These are phyloP conservation scores for Jimgerdemannia flammicorona DNA, from an alignment of 192 early-diverging fungal species.

Conservation along the genomic window DNA sequence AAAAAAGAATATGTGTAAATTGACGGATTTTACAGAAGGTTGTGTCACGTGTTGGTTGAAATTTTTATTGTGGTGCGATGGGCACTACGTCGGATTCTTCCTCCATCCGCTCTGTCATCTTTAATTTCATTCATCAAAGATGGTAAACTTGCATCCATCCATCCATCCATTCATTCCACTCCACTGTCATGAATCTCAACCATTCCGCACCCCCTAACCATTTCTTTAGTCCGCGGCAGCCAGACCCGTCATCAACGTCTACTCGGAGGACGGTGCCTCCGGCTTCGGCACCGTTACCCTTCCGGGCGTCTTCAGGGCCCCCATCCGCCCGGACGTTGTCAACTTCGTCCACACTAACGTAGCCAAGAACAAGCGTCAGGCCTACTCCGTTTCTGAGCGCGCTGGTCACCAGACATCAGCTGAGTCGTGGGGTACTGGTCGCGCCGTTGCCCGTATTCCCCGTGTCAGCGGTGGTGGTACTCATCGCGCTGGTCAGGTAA, in stretches of 20 bases:
- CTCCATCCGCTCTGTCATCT: slow-evolving; percentile 3
- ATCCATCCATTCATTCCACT: not conserved
- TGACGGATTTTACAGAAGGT: not conserved
- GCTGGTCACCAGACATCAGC: slow-evolving; percentile 99
- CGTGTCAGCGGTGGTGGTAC: slow-evolving; percentile 96
- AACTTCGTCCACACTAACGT: slow-evolving; percentile 96
- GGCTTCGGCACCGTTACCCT: slow-evolving; percentile 73
- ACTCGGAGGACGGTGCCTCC: slow-evolving; percentile 73
- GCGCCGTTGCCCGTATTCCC: slow-evolving; percentile 99
- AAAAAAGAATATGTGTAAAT: no score
- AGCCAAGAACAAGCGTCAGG: slow-evolving; percentile 98
- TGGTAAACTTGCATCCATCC: slow-evolving; percentile 9
- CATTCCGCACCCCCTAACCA: not conserved
- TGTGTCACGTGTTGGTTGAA: not conserved
- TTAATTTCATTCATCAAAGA: slow-evolving; percentile 4
- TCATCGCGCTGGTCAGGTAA: slow-evolving; percentile 85
- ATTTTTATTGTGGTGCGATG: not conserved
- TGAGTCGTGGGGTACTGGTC: slow-evolving; percentile 97
- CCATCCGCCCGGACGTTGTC: slow-evolving; percentile 96
- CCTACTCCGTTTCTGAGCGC: slow-evolving; percentile 92
- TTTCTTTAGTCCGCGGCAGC: slow-evolving; percentile 40
- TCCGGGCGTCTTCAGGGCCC: slow-evolving; percentile 92
- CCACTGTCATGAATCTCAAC: not conserved
- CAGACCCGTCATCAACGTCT: slow-evolving; percentile 91
- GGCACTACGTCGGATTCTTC: not conserved